A percentile compares a stretch with the other conserved stretches of the same genome.
Conservation (phyloP, 768 basidiomycete species). For the Boletus pseudo-olivaceus region DNA sequence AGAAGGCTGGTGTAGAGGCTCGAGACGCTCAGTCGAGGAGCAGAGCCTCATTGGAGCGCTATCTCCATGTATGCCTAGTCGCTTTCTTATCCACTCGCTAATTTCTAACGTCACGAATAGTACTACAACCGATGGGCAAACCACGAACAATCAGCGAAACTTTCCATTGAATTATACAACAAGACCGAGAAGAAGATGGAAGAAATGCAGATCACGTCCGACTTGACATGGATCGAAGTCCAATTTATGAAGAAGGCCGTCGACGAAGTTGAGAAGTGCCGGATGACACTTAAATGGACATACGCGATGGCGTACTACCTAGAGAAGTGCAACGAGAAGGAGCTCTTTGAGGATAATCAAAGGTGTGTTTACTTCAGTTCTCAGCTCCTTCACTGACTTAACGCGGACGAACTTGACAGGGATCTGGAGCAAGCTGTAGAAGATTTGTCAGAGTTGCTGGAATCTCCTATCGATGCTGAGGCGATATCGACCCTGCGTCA, state of each 20-base stretch:
- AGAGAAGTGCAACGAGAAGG: constrained; percentile 85
- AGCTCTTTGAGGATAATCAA: constrained; percentile 97
- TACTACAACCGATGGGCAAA: constrained; percentile 99
- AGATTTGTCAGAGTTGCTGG: constrained; percentile 87
- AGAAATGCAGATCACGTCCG: constrained; percentile 93
- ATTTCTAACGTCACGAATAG: constrained; percentile 37
- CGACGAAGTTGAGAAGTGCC: constrained; percentile 84
- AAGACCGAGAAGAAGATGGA: constrained; percentile 99
- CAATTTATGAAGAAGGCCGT: constrained; percentile 99
- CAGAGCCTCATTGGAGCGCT: constrained; percentile 89
- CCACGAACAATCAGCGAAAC: constrained; percentile 98
- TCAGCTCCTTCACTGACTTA: neutral
- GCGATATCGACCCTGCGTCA: constrained; percentile 77
- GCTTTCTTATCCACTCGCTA: neutral
- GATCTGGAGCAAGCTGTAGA: constrained; percentile 95
- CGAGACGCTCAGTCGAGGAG: constrained; percentile 90
- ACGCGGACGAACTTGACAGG: constrained; percentile 35
- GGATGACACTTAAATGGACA: constrained; percentile 98
- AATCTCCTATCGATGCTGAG: constrained; percentile 86
- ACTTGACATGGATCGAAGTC: constrained; percentile 96
- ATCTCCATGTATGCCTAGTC: constrained; percentile 75
- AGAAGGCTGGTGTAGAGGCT: constrained; percentile 82
- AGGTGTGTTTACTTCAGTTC: constrained; percentile 42
- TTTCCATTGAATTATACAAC: constrained; percentile 85
- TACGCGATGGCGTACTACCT: constrained; percentile 99